A percentile compares a stretch with the other conserved stretches of the same genome.
phyloP scores from a whole-genome alignment of 345 rosid genomes.

The Cardamine chenopodiifolia region DNA sequence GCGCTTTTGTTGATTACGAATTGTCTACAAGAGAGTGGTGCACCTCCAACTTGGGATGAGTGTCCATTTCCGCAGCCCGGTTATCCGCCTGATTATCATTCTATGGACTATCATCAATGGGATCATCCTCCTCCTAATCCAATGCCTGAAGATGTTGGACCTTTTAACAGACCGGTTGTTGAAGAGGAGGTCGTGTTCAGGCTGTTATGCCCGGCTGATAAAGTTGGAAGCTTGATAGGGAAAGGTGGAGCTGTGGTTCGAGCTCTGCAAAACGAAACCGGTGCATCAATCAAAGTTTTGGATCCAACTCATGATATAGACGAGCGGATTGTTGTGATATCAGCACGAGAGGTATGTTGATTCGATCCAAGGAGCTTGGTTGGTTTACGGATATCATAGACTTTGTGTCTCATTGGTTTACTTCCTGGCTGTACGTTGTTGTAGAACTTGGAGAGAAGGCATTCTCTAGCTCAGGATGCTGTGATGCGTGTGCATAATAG shows the following conservation, averaged over 20 bases:
- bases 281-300: conserved; percentile 68
- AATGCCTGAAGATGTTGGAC: conserved; percentile 55
- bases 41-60: conserved; percentile 49
- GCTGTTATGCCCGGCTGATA: conserved; percentile 69
- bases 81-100: conserved; percentile 50
- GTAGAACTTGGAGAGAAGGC: conserved; percentile 68
- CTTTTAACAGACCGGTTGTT: conserved; percentile 51
- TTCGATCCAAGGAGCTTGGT: not conserved
- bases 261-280: conserved; percentile 69
- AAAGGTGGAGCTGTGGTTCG: conserved; percentile 72
- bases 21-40: conserved; percentile 54
- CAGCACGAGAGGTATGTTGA: conserved; percentile 74
- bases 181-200: conserved; percentile 70
- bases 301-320: conserved; percentile 63
- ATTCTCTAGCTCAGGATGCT: conserved; percentile 77
- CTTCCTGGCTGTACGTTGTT: conserved; percentile 15
- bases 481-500: conserved; percentile 70
- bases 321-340: conserved; percentile 67
- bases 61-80: conserved; percentile 54
- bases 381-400: not conserved
- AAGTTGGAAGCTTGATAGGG: conserved; percentile 82
- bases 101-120: conserved; percentile 54
- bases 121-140: conserved; percentile 60
- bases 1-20: conserved; percentile 56
- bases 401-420: not conserved